A percentile compares a stretch with the other conserved stretches of the same genome.
Conservation (phyloP, 768 basidiomycete genomes). For the Suillus spraguei region DNA sequence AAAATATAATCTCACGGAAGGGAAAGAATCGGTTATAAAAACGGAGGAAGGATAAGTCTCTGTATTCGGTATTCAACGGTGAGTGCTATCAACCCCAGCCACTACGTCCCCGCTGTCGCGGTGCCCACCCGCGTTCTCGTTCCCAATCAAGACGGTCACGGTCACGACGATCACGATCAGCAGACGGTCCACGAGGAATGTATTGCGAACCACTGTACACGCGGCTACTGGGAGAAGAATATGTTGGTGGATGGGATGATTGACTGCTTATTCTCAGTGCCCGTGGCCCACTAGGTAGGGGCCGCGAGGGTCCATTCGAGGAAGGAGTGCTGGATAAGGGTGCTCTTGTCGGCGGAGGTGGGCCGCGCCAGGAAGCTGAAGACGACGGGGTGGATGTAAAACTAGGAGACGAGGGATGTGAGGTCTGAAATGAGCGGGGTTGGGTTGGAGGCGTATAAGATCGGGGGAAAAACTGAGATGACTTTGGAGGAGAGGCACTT, state of each 20-base stretch:
- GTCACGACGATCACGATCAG: conserved; percentile 51
- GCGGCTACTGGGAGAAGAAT: conserved; percentile 20
- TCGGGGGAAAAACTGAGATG: conserved; percentile 35
- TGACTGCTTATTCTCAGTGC: conserved; percentile 36
- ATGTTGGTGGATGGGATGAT: conserved; percentile 23
- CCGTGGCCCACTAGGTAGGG: conserved; percentile 42
- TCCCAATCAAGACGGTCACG: conserved; percentile 36
- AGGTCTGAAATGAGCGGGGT: conserved; percentile 46
- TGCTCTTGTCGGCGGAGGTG: conserved; percentile 34
- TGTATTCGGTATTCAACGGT: conserved; percentile 9
- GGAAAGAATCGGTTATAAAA: neutral
- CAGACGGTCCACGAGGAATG: conserved; percentile 53
- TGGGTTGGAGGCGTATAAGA: conserved; percentile 49
- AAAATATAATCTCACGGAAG: conserved; percentile 3
- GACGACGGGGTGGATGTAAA: conserved; percentile 19
- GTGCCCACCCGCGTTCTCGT: conserved; percentile 35
- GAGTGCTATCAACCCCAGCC: conserved; percentile 35
- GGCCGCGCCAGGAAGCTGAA: conserved; percentile 29
- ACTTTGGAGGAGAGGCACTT: conserved; percentile 38
- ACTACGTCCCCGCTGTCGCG: conserved; percentile 34
- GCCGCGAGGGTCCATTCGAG: conserved; percentile 29
- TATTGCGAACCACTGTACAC: conserved; percentile 34
- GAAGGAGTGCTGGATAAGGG: conserved; percentile 26
- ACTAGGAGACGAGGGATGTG: conserved; percentile 28
- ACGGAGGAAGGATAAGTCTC: conserved; percentile 6